Evolutionary conservation across 257 asterid genomes (phyloP).

Genomic region (Nicotiana undulata): DNA sequence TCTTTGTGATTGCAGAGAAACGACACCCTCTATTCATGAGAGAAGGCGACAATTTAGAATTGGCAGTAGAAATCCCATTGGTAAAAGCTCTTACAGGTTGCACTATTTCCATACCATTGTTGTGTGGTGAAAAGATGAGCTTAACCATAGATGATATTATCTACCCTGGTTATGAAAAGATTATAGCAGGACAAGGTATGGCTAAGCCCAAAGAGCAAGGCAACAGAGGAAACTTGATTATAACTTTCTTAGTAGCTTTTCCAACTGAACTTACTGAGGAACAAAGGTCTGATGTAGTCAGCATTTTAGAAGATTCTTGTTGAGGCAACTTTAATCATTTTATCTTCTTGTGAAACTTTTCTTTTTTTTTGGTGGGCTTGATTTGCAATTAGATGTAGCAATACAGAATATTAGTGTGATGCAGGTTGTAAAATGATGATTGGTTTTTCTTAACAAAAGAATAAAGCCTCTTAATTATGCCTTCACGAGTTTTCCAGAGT

Average conservation of each 20-base stretch:
- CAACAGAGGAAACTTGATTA: conserved; percentile 55
- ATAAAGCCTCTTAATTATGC: neutral
- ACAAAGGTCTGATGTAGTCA: conserved; percentile 35
- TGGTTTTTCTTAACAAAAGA: neutral
- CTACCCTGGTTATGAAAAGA: conserved; percentile 48
- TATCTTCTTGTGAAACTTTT: neutral
- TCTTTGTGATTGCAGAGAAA: conserved; percentile 49
- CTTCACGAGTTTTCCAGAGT: neutral
- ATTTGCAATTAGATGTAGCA: neutral
- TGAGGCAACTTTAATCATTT: conserved; percentile 9
- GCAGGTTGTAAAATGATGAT: neutral
- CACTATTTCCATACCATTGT: conserved; percentile 41
- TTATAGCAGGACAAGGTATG: conserved; percentile 65
- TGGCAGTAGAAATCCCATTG: conserved; percentile 43
- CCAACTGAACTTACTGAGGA: conserved; percentile 51
- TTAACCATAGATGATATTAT: conserved; percentile 46
- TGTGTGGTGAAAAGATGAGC: conserved; percentile 38
- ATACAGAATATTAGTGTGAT: neutral
- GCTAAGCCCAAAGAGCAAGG: conserved; percentile 47
- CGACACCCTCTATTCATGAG: conserved; percentile 39
- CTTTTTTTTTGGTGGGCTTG: neutral
- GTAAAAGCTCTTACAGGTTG: conserved; percentile 62
- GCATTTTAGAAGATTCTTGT: conserved; percentile 32
- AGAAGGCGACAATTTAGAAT: conserved; percentile 50
- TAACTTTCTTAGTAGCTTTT: conserved; percentile 45